These are phyloP conservation scores for Leishmania gerbilli DNA, from an alignment of 208 protist genomes.

Conservation along the genomic window DNA sequence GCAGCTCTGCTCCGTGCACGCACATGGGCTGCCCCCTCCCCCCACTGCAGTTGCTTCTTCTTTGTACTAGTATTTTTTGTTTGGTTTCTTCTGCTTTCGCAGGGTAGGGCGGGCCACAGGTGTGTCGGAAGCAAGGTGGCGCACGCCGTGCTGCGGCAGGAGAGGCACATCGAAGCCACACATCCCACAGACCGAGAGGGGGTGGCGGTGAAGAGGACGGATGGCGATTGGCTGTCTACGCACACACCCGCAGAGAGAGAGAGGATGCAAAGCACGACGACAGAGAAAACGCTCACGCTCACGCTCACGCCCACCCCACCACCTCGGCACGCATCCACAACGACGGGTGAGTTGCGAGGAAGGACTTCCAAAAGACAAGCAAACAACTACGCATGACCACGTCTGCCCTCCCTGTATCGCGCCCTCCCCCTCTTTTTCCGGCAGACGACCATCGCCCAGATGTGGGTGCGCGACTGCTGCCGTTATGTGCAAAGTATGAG, in stretches of 20 bases:
- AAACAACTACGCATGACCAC: background rate
- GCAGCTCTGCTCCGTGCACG: background rate
- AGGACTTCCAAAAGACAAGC: too few relatives aligned
- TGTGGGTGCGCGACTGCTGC: too few relatives aligned
- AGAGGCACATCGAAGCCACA: background rate
- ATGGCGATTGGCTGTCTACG: background rate
- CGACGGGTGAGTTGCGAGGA: background rate
- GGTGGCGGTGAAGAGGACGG: too few relatives aligned
- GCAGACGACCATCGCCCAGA: background rate
- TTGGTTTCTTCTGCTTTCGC: background rate
- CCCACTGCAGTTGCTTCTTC: background rate
- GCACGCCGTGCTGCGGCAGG: too few relatives aligned
- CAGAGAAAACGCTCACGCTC: background rate
- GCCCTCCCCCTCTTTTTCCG: background rate
- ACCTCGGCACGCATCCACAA: background rate
- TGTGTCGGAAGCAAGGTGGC: background rate
- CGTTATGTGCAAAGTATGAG: too few relatives aligned
- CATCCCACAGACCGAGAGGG: background rate
- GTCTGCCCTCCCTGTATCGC: background rate
- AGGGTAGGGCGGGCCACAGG: background rate
- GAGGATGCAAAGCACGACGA: conserved; percentile 8
- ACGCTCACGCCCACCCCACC: background rate
- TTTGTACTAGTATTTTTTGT: background rate
- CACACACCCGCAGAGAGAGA: conserved; percentile 1
- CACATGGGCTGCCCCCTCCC: background rate